Base-by-base conservation (phyloP, 352 stramenopile genomes). In the Pythium vanterpoolii region DNA sequence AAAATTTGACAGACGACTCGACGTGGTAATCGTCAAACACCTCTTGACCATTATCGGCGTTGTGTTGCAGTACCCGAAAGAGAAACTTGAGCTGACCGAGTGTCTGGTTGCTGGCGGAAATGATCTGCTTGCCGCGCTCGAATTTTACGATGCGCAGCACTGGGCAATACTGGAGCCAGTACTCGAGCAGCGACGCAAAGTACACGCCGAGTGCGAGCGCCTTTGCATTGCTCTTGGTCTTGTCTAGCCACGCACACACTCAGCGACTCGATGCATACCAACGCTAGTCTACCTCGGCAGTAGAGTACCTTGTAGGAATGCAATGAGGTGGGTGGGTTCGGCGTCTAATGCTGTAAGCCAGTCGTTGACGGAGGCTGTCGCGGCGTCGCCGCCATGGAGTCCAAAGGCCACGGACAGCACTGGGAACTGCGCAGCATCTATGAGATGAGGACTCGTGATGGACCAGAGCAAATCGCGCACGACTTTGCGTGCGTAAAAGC, bases 1-100 rank as follows among this genome's bases (percentile, higher is more conserved):
- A 92, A 52, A 90, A 92, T 57, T 92, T 92, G 64, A 92, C 75
- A 2, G 82, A 90, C 19, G 74, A 85, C 57, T 92, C 79, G n/a
- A 89, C 77, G 50, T 92, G 82, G 36, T 77, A 76, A 56, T 89
- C 71, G 33, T 60, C 49, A 8, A 60, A 56, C 26, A 62, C 34
- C n/a, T n/a, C n/a, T n/a, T n/a, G n/a, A n/a, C n/a, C n/a, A n/a
- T n/a, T n/a, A n/a, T 53, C 16, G n/a, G 43, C 24, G 16, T 33
- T n/a, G 0, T 48, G 21, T 6, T 43, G 51, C 14, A 59, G 27
- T 19, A 69, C 38, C 1, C 74, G 79, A 63, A 91, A 89, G 7
- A 92, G 60, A 49, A 92, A 89, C 47, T 92, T 89, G 48, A 92
- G 68, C 66, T 89, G 82, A 0, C 82, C 79, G 24, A 92, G 64